Evolutionary conservation across 306 rosid genomes (phyloP).

Genomic region (Dryas octopetala): DNA sequence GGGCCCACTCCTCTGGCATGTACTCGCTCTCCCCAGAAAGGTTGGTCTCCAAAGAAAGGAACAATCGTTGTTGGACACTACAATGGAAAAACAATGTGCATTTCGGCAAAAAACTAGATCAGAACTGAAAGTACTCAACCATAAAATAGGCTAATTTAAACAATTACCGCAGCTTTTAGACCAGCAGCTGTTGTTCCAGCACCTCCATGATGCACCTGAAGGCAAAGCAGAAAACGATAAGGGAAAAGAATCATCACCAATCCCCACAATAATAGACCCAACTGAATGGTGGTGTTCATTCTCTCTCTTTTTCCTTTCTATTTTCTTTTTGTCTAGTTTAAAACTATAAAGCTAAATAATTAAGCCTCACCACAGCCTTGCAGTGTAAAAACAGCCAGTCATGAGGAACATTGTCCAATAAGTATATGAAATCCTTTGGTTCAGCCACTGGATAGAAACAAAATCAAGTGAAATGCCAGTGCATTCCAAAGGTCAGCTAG

Average conservation of each 20-base stretch:
- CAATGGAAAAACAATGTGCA: conserved; percentile 11
- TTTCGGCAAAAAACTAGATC: conserved; percentile 13
- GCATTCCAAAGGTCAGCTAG: conserved; percentile 13
- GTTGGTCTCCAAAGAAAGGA: conserved; percentile 98
- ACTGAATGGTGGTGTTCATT: background rate
- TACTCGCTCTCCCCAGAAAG: conserved; percentile 98
- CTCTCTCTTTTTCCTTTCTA: background rate
- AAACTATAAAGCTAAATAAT: conserved; percentile 7
- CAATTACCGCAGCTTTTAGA: conserved; percentile 87
- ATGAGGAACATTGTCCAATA: conserved; percentile 88
- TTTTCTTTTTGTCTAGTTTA: background rate
- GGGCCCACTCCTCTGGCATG: conserved; percentile 96
- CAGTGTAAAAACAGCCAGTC: conserved; percentile 98
- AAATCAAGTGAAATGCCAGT: conserved; percentile 25
- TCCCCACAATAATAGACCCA: background rate
- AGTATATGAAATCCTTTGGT: conserved; percentile 75
- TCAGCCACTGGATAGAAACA: conserved; percentile 75
- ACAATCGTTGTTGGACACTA: conserved; percentile 94
- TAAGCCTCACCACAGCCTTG: conserved; percentile 96
- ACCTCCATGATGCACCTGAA: conserved; percentile 98
- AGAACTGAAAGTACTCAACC: conserved; percentile 16
- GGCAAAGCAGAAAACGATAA: conserved; percentile 16
- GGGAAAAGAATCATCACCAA: background rate
- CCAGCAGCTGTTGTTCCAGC: conserved; percentile 99
- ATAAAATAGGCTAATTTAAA: conserved; percentile 10